Conservation (phyloP, 2,329 filamentous ascomycete species). For the Xylariaceae sp. region DNA sequence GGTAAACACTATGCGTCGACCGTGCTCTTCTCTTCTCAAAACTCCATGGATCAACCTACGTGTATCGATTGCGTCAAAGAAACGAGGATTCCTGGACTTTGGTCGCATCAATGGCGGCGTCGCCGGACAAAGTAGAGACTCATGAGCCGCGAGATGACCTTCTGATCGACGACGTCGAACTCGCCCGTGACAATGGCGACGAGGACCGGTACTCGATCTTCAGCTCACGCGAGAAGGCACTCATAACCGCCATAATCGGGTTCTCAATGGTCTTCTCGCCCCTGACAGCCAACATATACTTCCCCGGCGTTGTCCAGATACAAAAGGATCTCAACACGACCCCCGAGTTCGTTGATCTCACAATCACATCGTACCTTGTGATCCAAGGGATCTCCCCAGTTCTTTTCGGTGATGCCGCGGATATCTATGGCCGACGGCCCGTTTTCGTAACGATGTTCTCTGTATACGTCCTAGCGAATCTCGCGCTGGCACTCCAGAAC, state of each 20-base stretch:
- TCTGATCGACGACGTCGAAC: background rate
- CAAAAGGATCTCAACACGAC: conserved; percentile 13
- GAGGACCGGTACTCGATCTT: background rate
- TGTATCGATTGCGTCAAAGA: background rate
- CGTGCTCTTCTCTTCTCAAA: background rate
- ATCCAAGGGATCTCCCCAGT: background rate
- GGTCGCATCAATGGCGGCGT: background rate
- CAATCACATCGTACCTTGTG: background rate
- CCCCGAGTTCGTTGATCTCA: background rate
- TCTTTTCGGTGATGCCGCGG: conserved; percentile 31
- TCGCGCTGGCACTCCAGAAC: conserved; percentile 16
- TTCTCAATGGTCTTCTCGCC: background rate
- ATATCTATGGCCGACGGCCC: conserved; percentile 36
- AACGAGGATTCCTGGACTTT: background rate
- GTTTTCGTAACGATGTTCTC: conserved; percentile 36
- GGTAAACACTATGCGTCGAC: no score
- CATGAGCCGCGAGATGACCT: background rate
- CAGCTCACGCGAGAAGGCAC: background rate
- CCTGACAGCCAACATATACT: conserved; percentile 5
- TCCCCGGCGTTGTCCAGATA: background rate
- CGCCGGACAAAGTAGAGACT: background rate
- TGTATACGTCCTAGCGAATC: conserved; percentile 34
- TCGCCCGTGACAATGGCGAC: background rate
- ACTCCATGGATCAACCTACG: background rate
- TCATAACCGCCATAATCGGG: conserved; percentile 1